Conservation (phyloP, 2,329 filamentous ascomycete species). For the Paecilomyces dactylethromorphus region DNA sequence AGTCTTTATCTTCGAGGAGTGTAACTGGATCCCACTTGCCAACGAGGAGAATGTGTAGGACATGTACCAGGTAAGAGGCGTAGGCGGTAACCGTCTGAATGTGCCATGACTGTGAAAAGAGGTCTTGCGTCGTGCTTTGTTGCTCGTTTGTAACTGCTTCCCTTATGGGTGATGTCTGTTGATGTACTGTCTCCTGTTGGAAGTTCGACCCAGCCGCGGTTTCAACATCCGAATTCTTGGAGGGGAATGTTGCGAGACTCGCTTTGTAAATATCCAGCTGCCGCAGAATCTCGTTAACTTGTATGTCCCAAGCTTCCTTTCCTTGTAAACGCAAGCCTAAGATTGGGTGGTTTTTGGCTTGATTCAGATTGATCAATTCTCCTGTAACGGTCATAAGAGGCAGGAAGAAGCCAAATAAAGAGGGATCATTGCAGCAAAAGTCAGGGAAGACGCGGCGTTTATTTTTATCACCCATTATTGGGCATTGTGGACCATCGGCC, state of each 20-base stretch:
- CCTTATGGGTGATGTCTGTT: constrained; percentile 21
- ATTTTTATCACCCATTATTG: constrained; percentile 75
- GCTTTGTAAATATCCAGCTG: constrained; percentile 74
- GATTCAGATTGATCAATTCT: constrained; percentile 84
- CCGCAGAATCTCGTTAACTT: constrained; percentile 67
- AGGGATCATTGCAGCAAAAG: not conserved
- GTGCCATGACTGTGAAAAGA: constrained; percentile 74
- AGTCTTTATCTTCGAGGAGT: constrained; percentile 81
- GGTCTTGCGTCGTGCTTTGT: constrained; percentile 63
- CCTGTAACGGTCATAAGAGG: constrained; percentile 89
- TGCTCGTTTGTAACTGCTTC: constrained; percentile 41
- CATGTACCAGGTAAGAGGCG: constrained; percentile 89
- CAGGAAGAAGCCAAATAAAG: constrained; percentile 83
- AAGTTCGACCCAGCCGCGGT: not conserved
- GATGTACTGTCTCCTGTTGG: constrained; percentile 38
- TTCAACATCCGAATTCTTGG: not conserved
- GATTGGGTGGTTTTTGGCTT: constrained; percentile 78
- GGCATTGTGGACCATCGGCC: constrained; percentile 65
- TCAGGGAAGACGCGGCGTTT: not conserved
- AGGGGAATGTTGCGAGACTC: constrained; percentile 60
- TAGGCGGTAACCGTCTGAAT: constrained; percentile 84
- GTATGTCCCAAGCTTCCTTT: constrained; percentile 71
- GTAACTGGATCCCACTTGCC: constrained; percentile 94
- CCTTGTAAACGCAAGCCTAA: constrained; percentile 71
- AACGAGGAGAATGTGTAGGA: constrained; percentile 79